Base-by-base conservation (phyloP, 2,329 filamentous ascomycete genomes). In the Xylariaceae sp. region DNA sequence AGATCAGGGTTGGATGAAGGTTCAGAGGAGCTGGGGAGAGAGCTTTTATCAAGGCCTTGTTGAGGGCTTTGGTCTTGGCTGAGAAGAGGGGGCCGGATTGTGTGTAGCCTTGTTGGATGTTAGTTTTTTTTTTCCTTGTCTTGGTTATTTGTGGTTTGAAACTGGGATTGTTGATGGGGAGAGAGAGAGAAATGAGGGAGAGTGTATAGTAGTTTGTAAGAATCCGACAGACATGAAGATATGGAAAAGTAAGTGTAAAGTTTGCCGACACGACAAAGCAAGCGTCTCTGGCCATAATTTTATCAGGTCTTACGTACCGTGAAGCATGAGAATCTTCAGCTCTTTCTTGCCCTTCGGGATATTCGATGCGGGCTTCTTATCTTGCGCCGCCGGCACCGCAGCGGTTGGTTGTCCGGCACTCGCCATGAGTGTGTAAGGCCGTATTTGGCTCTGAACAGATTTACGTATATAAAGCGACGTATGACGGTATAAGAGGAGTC, bases 71-170 rank as follows among this genome's bases (percentile, higher is more conserved):
- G 41, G 91, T 96, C 78, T 97, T 97, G 73, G 88, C 85, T 72
- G 86, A 88, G 83, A 97, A 97, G 62, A 92, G 80, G 3, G 87
- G 75, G 3, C 93, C 92, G 24, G 91, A 96, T 80, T 98, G 94
- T 6, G 94, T 96, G 83, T 87, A 97, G 74, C 94, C 90, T 87
- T 40, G 7, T 48, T n/a, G 21, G 1, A 45, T 29, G 33, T 39
- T 40, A 28, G 17, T 31, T n/a, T 24, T 28, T 11, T 14, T 7
- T n/a, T 39, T 4, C 24, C 19, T 24, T 29, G 16, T 33, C 17
- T 47, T 11, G 19, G n/a, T 33, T 19, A 16, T 37, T 16, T 16
- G 19, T 40, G 14, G n/a, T n/a, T n/a, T n/a, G n/a, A n/a, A n/a
- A n/a, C n/a, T 26, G 23, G 12, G 34, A 33, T n/a, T 45, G 7